phyloP scores from a whole-genome alignment of 805 yeast genomes.

The Lachancea lanzarotensis region DNA sequence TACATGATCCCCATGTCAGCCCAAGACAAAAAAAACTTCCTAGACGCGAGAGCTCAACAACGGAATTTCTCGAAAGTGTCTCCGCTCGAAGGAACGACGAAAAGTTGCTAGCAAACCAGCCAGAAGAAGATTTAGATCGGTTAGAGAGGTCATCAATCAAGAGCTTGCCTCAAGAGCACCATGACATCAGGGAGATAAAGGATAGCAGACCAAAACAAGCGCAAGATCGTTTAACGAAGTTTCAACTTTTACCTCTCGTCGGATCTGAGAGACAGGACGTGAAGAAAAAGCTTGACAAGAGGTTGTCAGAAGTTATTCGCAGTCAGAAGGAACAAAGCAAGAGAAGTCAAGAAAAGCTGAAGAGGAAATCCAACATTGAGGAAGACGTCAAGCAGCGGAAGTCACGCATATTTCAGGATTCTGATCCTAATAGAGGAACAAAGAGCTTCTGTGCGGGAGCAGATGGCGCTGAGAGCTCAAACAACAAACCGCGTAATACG shows the following conservation, averaged over 20 bases:
- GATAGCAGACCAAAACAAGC: background rate
- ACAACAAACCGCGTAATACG: conserved; percentile 5
- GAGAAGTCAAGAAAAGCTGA: conserved; percentile 21
- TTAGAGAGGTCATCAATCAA: background rate
- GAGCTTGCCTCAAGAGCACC: background rate
- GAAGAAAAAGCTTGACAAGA: conserved; percentile 25
- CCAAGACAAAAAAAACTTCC: background rate
- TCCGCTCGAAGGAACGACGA: too few species aligned
- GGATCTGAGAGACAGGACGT: conserved; percentile 24
- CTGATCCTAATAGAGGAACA: background rate
- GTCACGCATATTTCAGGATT: conserved; percentile 10
- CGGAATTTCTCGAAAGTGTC: too few species aligned
- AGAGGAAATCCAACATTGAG: conserved; percentile 24
- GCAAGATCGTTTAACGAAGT: conserved; percentile 26
- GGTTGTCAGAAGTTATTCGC: conserved; percentile 29
- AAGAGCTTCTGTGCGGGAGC: background rate
- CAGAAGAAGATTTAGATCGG: too few species aligned
- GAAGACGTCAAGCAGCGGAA: conserved; percentile 20
- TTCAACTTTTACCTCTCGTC: conserved; percentile 23
- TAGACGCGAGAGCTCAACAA: too few species aligned
- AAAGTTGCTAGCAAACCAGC: too few species aligned
- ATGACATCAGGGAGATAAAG: background rate
- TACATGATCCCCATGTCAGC: background rate
- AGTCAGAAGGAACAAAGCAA: conserved; percentile 28
- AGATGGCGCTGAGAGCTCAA: background rate